A percentile compares a stretch with the other conserved stretches of the same genome.
Evolutionary conservation across 441 rosid genomes (phyloP).

Genomic region (Erodium chrysanthum): DNA sequence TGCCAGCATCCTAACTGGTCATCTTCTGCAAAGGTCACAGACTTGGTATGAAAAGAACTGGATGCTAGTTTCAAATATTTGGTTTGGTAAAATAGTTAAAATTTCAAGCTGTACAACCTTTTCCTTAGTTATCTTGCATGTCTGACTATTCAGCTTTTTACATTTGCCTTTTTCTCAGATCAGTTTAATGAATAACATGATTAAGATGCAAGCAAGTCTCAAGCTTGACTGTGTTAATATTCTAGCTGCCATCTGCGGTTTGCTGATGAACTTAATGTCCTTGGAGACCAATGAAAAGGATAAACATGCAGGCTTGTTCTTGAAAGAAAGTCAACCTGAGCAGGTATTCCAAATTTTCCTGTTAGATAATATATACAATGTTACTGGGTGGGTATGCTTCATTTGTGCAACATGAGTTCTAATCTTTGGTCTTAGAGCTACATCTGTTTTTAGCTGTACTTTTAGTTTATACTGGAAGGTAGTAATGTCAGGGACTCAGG

Average conservation of each 20-base stretch:
- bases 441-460: slow-evolving; percentile 7
- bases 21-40: slow-evolving; percentile 41
- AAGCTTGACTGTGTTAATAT: slow-evolving; percentile 63
- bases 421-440: background rate
- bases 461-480: background rate
- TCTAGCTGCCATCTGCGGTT: slow-evolving; percentile 42
- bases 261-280: slow-evolving; percentile 43
- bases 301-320: slow-evolving; percentile 21
- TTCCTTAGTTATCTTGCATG: background rate
- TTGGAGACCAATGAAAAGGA: slow-evolving; percentile 24
- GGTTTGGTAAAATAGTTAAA: slow-evolving; percentile 6
- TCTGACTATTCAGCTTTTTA: slow-evolving; percentile 13
- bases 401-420: slow-evolving; percentile 5
- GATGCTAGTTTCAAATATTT: slow-evolving; percentile 16
- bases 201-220: slow-evolving; percentile 36
- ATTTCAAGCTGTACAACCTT: background rate
- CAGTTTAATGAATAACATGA: slow-evolving; percentile 43
- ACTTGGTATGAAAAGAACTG: slow-evolving; percentile 45
- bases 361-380: background rate
- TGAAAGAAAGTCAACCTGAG: slow-evolving; percentile 39
- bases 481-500: background rate
- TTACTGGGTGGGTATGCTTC: slow-evolving; percentile 13
- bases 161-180: slow-evolving; percentile 36
- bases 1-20: slow-evolving; percentile 55
- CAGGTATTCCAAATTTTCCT: slow-evolving; percentile 35